Evolutionary conservation across 2,329 filamentous ascomycete species (phyloP).

Genomic region (Epichloe festucae): DNA sequence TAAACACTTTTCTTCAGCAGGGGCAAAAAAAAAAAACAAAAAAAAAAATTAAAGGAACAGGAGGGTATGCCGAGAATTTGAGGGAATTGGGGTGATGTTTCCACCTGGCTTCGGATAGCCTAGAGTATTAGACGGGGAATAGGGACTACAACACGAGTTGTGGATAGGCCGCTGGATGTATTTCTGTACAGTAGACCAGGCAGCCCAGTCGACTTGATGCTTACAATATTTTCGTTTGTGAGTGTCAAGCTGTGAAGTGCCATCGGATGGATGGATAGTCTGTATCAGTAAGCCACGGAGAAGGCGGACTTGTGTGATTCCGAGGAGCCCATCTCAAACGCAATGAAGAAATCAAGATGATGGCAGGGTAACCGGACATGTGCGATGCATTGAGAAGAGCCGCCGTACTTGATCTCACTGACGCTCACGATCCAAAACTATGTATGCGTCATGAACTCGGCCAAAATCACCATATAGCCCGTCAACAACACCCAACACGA

Average conservation of each 20-base stretch:
- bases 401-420: too few relatives aligned
- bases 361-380: too few relatives aligned
- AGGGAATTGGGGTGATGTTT: neutral
- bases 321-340: too few relatives aligned
- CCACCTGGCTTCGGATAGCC: constrained; percentile 2
- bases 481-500: neutral
- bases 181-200: constrained; percentile 16
- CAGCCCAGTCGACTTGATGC: constrained; percentile 12
- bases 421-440: too few relatives aligned
- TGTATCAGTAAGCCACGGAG: too few relatives aligned
- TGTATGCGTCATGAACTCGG: too few relatives aligned
- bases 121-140: constrained; percentile 3
- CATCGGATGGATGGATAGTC: neutral
- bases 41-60: neutral
- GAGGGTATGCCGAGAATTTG: neutral
- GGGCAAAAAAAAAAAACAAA: constrained; percentile 1
- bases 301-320: too few relatives aligned
- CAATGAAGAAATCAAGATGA: too few relatives aligned
- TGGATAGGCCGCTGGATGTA: constrained; percentile 12
- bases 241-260: neutral
- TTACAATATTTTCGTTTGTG: constrained; percentile 1
- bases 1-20: constrained; percentile 7
- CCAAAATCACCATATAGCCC: too few relatives aligned
- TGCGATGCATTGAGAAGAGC: too few relatives aligned
- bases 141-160: constrained; percentile 11